Base-by-base conservation (phyloP, 176 grass and related monocot genomes). In the Zizania latifolia region DNA sequence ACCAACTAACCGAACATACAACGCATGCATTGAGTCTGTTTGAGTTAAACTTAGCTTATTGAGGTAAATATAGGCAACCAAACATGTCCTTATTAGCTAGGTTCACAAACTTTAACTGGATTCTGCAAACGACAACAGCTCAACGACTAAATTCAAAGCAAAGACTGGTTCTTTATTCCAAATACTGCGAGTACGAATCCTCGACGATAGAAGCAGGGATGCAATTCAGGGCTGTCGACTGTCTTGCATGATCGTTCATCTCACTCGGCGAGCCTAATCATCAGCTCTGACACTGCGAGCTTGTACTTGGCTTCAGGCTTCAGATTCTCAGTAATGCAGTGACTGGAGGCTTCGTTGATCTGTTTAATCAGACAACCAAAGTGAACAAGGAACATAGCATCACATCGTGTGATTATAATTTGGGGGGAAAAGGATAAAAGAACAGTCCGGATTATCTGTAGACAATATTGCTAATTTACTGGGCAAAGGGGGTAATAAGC, bases 231-330 rank as follows among this genome's bases (percentile, higher is more conserved):
- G 32, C 24, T 0, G 31, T 9, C 4, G 58, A 7, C 7, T 10
- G 14, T 33, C 16, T 11, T 21, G 34, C 53, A 58, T 12, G 30
- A 30, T 5, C 32, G 3, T 40, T 22, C 16, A 0, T 16, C 35
- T 79, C 77, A 79, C 5, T 26, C 10, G 51, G 2, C 8, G 26
- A 45, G n/a, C 4, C 11, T 5, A 0, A 58, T 37, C 27, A 70
- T 2, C 17, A 79, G 11, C 77, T 79, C 65, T 0, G 51, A 41
- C 53, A 69, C 77, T 8, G 55, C 78, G 6, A 80, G 5, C 40
- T 80, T 71, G 55, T 36, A 80, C 40, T 40, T 80, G 29, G 58
- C 66, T 36, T 80, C 78, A 71, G 41, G 14, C 9, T 29, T 59
- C 65, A 80, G 15, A n/a, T 69, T 33, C 66, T 13, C 8, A 0